phyloP scores from a whole-genome alignment of 352 stramenopile species.

The Phytophthora constricta region DNA sequence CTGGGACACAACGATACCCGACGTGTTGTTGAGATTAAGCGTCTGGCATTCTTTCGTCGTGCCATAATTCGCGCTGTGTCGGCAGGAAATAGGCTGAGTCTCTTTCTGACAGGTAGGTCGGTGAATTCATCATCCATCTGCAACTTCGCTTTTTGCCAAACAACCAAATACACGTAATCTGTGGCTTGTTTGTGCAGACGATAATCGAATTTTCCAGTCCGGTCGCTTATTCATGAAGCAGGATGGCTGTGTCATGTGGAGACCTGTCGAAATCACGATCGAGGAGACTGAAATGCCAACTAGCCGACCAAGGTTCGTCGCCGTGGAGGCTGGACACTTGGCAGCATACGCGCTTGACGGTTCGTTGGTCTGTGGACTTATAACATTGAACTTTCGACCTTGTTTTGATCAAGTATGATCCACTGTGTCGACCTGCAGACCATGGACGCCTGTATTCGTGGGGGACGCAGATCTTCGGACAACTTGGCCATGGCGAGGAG shows the following conservation, averaged over 20 bases:
- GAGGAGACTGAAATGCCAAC: constrained; percentile 13
- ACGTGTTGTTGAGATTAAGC: constrained; percentile 33
- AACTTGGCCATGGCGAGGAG: constrained; percentile 56
- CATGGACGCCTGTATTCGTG: constrained; percentile 60
- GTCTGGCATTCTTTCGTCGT: constrained; percentile 44
- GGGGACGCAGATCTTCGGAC: constrained; percentile 59
- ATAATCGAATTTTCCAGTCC: constrained; percentile 51
- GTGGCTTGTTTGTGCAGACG: constrained; percentile 23
- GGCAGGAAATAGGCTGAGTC: constrained; percentile 59
- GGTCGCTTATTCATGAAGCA: constrained; percentile 62
- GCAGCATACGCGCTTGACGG: constrained; percentile 67
- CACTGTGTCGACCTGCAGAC: constrained; percentile 27
- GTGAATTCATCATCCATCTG: neutral
- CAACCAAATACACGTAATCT: neutral
- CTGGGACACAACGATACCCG: constrained; percentile 48
- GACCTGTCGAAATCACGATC: constrained; percentile 38
- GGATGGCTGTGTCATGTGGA: constrained; percentile 65
- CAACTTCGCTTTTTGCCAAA: neutral
- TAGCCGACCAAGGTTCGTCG: constrained; percentile 31
- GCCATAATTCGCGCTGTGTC: constrained; percentile 48
- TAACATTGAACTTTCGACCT: no score
- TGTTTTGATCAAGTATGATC: neutral
- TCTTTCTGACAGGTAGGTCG: constrained; percentile 61
- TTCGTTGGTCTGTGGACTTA: constrained; percentile 12
- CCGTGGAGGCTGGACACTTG: constrained; percentile 55